phyloP scores from a whole-genome alignment of 768 basidiomycete species.

The Tylopilus balloui region DNA sequence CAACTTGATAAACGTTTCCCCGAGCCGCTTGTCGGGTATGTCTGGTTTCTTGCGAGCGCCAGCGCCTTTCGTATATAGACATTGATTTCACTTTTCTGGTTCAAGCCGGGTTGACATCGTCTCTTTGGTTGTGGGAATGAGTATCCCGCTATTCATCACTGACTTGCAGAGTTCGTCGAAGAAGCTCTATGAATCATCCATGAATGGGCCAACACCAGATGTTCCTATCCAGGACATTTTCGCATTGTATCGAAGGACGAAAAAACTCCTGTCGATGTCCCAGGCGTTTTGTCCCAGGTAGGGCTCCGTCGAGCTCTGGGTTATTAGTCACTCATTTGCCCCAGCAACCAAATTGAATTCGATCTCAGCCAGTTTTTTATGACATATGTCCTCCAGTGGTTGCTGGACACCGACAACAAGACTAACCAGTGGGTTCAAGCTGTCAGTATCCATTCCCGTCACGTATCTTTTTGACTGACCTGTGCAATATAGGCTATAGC shows the following conservation, averaged over 20 bases:
- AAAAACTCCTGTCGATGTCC: slow-evolving; percentile 74
- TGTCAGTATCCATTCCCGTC: slow-evolving; percentile 45
- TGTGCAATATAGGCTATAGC: slow-evolving; percentile 60
- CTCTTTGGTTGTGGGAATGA: slow-evolving; percentile 63
- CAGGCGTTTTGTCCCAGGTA: slow-evolving; percentile 77
- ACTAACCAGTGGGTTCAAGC: slow-evolving; percentile 93
- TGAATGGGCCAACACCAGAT: slow-evolving; percentile 83
- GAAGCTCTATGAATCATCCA: slow-evolving; percentile 74
- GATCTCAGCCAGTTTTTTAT: slow-evolving; percentile 78
- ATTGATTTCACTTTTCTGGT: background rate
- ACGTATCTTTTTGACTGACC: slow-evolving; percentile 6
- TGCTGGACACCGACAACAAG: slow-evolving; percentile 82
- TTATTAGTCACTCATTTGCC: background rate
- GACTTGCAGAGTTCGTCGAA: slow-evolving; percentile 70
- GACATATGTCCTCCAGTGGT: slow-evolving; percentile 84
- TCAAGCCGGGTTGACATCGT: slow-evolving; percentile 70
- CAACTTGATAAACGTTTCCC: slow-evolving; percentile 83
- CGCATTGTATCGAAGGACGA: slow-evolving; percentile 74
- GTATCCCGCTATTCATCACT: slow-evolving; percentile 58
- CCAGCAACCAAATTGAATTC: slow-evolving; percentile 56
- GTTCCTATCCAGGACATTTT: slow-evolving; percentile 90
- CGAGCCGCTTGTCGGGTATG: slow-evolving; percentile 75
- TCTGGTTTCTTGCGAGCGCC: background rate
- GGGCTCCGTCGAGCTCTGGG: slow-evolving; percentile 25
- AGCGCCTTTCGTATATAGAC: background rate